Percentiles rank a stretch among this genome's conserved stretches.
phyloP scores from a whole-genome alignment of 805 yeast species.

The Kluyveromyces aestuarii region DNA sequence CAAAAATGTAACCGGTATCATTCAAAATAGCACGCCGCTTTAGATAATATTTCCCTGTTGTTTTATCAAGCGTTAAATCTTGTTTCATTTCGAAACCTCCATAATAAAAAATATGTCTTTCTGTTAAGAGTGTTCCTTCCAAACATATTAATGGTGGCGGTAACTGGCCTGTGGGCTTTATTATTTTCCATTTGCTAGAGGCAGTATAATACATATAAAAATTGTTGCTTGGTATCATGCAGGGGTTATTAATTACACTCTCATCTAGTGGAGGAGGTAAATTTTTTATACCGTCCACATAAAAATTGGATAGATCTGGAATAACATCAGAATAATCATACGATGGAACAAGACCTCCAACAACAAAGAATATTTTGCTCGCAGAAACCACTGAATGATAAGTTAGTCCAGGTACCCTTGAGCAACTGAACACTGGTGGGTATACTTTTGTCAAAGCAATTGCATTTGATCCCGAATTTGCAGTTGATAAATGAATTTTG shows the following conservation, averaged over 20 bases:
- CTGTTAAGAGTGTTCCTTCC: constrained; percentile 40
- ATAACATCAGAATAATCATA: constrained; percentile 18
- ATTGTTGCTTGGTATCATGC: constrained; percentile 31
- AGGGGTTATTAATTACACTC: constrained; percentile 34
- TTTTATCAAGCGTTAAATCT: constrained; percentile 19
- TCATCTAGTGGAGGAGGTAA: constrained; percentile 40
- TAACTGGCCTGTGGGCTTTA: constrained; percentile 30
- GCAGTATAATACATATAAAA: constrained; percentile 32
- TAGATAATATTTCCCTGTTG: constrained; percentile 30
- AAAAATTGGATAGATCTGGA: constrained; percentile 29
- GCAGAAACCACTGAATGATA: constrained; percentile 37
- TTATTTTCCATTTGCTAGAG: constrained; percentile 31
- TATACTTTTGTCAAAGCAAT: constrained; percentile 19
- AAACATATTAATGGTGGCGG: constrained; percentile 49
- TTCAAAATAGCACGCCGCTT: constrained; percentile 40
- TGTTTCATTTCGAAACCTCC: constrained; percentile 56
- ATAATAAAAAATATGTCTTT: constrained; percentile 49
- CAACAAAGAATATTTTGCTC: constrained; percentile 30
- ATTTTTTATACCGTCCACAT: constrained; percentile 32
- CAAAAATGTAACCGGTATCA: constrained; percentile 50
- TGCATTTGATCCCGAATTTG: not conserved
- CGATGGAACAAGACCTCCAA: constrained; percentile 38
- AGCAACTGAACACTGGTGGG: constrained; percentile 30
- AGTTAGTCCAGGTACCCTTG: constrained; percentile 33
- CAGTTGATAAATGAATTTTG: not conserved